Base-by-base conservation (phyloP, 1,284 basidiomycete species). In the Cystobasidium slooffiae region DNA sequence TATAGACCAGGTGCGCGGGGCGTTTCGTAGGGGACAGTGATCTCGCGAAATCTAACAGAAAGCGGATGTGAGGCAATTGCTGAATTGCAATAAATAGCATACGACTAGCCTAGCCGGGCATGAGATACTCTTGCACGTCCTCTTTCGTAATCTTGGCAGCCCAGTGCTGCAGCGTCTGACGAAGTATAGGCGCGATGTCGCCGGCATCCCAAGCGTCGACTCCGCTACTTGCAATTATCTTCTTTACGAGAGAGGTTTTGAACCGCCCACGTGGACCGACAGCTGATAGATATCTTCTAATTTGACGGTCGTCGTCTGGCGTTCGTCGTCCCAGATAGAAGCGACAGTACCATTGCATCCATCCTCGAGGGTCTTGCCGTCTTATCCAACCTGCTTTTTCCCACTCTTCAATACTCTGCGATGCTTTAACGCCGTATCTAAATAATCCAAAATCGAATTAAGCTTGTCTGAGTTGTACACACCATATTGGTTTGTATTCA, bases 261-360 rank as follows among this genome's bases (percentile, higher is more conserved):
- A 73, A 73, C 1, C 70, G 62, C 12, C 70, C 70, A 24, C 70
- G 18, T 20, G 70, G 70, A 3, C 70, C 70, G 10, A 73, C 70
- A 8, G 70, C 70, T 16, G 62, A 39, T 22, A 73, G 31, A 31
- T 66, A 66, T 2, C 70, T 49, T 43, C 63, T 49, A 12, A 73
- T 73, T 43, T 73, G 70, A 8, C 70, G 31, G 14, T 73, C 70
- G 37, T 73, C 70, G 37, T 73, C 70, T 7, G 39, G 47, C 24
- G 70, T 73, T 43, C 70, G 49, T 14, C 70, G 46, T 9, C 70
- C 70, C 7, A 56, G 62, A 31, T 73, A 73, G 52, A 73, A 73
- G 14, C 70, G 70, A 44, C 43, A 73, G 46, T 73, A 73, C 70
- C 70, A 73, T 37, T 73, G 70, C 70, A 66, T 66, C 70, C 70